These are phyloP conservation scores for Neofusicoccum parvum DNA, from an alignment of 2,329 filamentous ascomycete species.

Conservation along the genomic window DNA sequence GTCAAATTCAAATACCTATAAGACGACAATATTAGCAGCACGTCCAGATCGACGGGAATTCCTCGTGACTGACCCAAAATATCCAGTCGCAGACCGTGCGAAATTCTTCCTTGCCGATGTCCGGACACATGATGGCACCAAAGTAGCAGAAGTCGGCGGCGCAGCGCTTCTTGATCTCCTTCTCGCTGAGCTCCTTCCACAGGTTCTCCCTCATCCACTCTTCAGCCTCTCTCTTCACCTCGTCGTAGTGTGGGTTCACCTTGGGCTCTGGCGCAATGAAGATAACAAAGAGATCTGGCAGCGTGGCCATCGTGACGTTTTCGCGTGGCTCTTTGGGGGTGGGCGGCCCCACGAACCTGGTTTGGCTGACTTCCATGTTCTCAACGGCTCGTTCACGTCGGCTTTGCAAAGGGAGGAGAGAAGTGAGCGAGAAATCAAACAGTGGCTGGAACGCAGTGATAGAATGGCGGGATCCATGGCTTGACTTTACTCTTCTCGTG, in stretches of 20 bases:
- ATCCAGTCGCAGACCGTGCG: constrained; percentile 20
- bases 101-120: constrained; percentile 13
- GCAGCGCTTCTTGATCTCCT: constrained; percentile 16
- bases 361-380: background rate
- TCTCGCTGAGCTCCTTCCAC: constrained; percentile 12
- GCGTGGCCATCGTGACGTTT: constrained; percentile 4
- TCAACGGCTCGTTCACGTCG: background rate
- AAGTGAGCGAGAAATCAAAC: background rate
- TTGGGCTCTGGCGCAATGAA: constrained; percentile 22
- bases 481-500: background rate
- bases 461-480: background rate
- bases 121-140: constrained; percentile 18
- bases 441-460: background rate
- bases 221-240: constrained; percentile 19
- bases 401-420: background rate
- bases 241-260: constrained; percentile 18
- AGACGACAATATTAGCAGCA: background rate
- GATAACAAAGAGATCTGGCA: constrained; percentile 20
- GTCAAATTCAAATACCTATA: constrained; percentile 22
- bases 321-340: background rate
- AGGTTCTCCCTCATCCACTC: constrained; percentile 17
- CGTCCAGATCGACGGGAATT: background rate
- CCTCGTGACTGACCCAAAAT: constrained; percentile 7
- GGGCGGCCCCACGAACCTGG: background rate
- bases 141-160: constrained; percentile 21